Base-by-base conservation (phyloP, 352 stramenopile species). In the Pythium brachiatum region DNA sequence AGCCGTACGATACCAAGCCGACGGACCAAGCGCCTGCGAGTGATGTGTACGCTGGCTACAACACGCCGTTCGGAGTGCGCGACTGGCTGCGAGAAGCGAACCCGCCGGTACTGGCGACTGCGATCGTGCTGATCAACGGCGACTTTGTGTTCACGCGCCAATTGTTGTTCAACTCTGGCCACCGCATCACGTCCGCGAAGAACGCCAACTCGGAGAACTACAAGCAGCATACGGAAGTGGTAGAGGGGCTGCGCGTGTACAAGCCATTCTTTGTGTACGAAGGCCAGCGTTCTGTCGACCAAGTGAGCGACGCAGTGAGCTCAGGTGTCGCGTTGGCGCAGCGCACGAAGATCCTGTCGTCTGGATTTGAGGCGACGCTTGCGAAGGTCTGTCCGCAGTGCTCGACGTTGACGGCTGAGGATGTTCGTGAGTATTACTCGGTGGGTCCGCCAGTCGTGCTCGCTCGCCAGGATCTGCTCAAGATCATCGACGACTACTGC, bases 231-330 rank as follows among this genome's bases (percentile, higher is more conserved):
- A 58, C 63, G 0, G 82, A 93, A 53, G 78, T 95, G 3, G 61
- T 95, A 18, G 74, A 90, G 60, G 86, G 86, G 5, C 74, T 92
- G 44, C 78, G 80, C 13, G 80, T 91, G 59, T 89, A 92, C 68
- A 95, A 95, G 63, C 75, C 63, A 26, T 91, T 93, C 55, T 90
- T 88, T 54, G 83, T 95, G 58, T 92, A 92, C 64, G 66, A 81
- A 61, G 83, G 83, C 32, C 59, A 60, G 46, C 79, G 80, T 8
- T 50, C 72, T 8, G 6, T 65, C 5, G 50, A 39, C 12, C 66
- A 64, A 5, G 72, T 89, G 23, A 81, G 31, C 16, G 81, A 86
- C 34, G 56, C 70, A 0, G 78, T 92, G 2, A 34, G 29, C 6
- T 48, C 73, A 8, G 73, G 83, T 11, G 62, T 84, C n/a, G 81